Evolutionary conservation across 805 yeast genomes (phyloP), one percentile per base, ranked within the genome.

Genomic region (Saccharomyces mikatae): DNA sequence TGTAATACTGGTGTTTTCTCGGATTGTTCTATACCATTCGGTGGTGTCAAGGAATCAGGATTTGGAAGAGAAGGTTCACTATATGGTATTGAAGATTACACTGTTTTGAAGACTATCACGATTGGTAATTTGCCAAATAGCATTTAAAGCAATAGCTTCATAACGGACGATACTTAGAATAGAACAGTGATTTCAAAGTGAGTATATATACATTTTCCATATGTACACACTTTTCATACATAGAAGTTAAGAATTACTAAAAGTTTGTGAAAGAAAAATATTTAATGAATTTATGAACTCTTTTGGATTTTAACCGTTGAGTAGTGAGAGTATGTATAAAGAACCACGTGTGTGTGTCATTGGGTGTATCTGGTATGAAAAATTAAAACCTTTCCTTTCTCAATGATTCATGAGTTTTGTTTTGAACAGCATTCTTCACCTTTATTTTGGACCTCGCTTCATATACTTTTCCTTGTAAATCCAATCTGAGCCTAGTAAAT

Each of bases 21-120:
- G 5, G 84, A 80, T 58, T 75, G 78, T 31, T 71, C 84, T 4
- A 62, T 82, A 49, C 86, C 87, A 58, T 78, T 78, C 56, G 82
- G 89, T 32, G 89, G 89, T 53, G 73, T 83, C 49, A 81, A 81
- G 60, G 81, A 81, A 61, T 79, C 85, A 27, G 89, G 89, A 0
- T 82, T 81, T 64, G 89, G 89, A 32, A 78, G 87, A 68, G 89
- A 84, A 67, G 87, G 87, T 17, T 79, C 85, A 1, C 67, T 77
- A 53, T 76, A 76, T 61, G 89, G 88, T 41, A 67, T 84, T 56
- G 86, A 81, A 32, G 87, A 83, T 65, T 82, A 81, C 64, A 73
- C 78, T 41, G 76, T 77, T 17, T 69, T 80, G 52, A 81, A 81
- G 64, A 72, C 82, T 9, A 72, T 80, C 46, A 77, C 76, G 28